Percentiles rank a stretch among this genome's conserved stretches.
phyloP scores from a whole-genome alignment of 2,329 filamentous ascomycete genomes.

The Sordariomycetes sp. region DNA sequence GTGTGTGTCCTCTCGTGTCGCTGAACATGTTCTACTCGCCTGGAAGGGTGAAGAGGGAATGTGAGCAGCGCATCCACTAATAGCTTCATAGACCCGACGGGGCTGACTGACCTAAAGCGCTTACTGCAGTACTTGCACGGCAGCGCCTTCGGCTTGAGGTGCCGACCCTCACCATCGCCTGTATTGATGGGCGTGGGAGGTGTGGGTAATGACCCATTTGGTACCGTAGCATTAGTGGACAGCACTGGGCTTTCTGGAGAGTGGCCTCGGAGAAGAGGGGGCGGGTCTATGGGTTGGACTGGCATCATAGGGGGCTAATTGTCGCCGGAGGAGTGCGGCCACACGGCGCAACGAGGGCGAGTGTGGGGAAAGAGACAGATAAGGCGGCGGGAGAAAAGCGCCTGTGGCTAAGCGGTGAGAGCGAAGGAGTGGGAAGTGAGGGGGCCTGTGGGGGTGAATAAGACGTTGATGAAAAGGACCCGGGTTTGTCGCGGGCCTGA shows the following conservation, averaged over 20 bases:
- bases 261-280: constrained; percentile 18
- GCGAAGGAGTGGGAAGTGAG: background rate
- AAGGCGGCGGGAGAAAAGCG: background rate
- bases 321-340: background rate
- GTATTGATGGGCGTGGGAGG: constrained; percentile 8
- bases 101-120: constrained; percentile 42
- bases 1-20: constrained; percentile 54
- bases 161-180: constrained; percentile 38
- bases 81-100: background rate
- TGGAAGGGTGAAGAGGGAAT: constrained; percentile 20
- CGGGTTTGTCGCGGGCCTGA: background rate
- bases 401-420: background rate
- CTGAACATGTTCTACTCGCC: constrained; percentile 54
- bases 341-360: background rate
- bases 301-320: constrained; percentile 34
- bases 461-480: background rate
- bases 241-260: constrained; percentile 9
- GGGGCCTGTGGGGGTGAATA: constrained; percentile 2
- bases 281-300: constrained; percentile 39
- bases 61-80: background rate
- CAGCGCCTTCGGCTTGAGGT: constrained; percentile 50
- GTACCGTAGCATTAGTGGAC: background rate
- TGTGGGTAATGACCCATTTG: background rate
- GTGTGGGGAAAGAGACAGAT: background rate
- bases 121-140: constrained; percentile 55